Evolutionary conservation across 2,329 filamentous ascomycete species (phyloP), one percentile per base, ranked within the genome.

Genomic region (Aureobasidium melanogenum): DNA sequence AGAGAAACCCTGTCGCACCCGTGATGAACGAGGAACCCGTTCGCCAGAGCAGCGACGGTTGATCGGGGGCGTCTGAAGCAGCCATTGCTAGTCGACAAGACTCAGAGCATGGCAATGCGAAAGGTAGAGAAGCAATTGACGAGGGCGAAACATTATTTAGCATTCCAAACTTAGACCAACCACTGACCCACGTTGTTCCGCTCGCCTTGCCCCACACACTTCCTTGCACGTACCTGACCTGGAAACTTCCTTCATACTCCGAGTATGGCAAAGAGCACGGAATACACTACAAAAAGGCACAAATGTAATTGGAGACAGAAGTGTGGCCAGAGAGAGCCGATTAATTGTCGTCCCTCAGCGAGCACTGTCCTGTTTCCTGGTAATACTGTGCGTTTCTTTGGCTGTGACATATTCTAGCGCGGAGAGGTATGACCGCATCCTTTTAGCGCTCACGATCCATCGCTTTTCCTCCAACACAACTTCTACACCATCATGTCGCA

Each of bases 21-120:
- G 96, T 90, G 39, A 88, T 82, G 64, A 86, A 76, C 56, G 86
- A 80, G n/a, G 91, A 95, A 38, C 82, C 82, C 60, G 86, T 75
- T 64, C 89, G 87, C 88, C 88, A 91, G 74, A 84, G 77, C 62
- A 86, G 75, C 69, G 83, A 82, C 32, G 85, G 85, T 72, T 80
- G 72, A 60, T 72, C 73, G n/a, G 76, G 76, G 68, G 36, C 26
- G 15, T 50, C 46, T 43, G 44, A 32, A 54, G 38, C 28, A 39
- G 43, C 44, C 56, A 59, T 59, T 38, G 34, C 56, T 48, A 30
- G 22, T 39, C 36, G 9, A 30, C 28, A 17, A 46, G 17, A 32
- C 38, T 44, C 19, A 60, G 59, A 28, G 44, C 51, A 52, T 38
- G 34, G 54, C 34, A 36, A 19, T 57, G 22, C 24, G 44, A 44